Percentiles rank a stretch among this genome's conserved stretches.
phyloP scores from a whole-genome alignment of 1,284 basidiomycete genomes.

The Leccinum subfulvum region DNA sequence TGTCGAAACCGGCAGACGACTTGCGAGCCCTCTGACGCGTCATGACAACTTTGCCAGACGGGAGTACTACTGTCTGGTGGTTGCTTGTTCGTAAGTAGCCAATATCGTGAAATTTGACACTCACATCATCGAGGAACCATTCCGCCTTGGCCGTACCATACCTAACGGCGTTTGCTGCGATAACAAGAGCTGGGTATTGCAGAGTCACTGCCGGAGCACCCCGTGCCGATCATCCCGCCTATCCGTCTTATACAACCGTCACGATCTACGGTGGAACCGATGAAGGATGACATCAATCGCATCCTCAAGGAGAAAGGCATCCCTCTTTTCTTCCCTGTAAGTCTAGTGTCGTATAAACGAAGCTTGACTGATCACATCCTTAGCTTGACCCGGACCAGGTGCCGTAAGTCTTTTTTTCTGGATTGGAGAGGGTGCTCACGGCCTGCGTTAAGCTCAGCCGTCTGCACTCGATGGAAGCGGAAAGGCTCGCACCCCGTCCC shows the following conservation, averaged over 20 bases:
- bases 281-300: too few relatives aligned
- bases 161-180: slow-evolving; percentile 74
- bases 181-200: neutral
- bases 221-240: slow-evolving; percentile 57
- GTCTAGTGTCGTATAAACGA: too few relatives aligned
- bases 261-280: slow-evolving; percentile 6
- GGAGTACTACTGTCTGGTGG: slow-evolving; percentile 69
- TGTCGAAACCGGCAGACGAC: slow-evolving; percentile 75
- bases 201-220: slow-evolving; percentile 52
- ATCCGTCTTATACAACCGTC: slow-evolving; percentile 41
- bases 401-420: slow-evolving; percentile 12
- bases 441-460: slow-evolving; percentile 37
- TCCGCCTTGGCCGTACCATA: slow-evolving; percentile 78
- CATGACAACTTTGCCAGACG: slow-evolving; percentile 78
- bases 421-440: slow-evolving; percentile 41
- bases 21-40: slow-evolving; percentile 72
- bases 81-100: neutral
- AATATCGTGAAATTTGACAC: slow-evolving; percentile 23
- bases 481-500: slow-evolving; percentile 58
- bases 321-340: too few relatives aligned
- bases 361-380: too few relatives aligned
- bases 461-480: slow-evolving; percentile 2
- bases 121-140: slow-evolving; percentile 66
- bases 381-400: too few relatives aligned
- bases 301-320: too few relatives aligned